These are phyloP conservation scores for Suhomyces sp. DNA, from an alignment of 805 yeast genomes.

Conservation along the genomic window DNA sequence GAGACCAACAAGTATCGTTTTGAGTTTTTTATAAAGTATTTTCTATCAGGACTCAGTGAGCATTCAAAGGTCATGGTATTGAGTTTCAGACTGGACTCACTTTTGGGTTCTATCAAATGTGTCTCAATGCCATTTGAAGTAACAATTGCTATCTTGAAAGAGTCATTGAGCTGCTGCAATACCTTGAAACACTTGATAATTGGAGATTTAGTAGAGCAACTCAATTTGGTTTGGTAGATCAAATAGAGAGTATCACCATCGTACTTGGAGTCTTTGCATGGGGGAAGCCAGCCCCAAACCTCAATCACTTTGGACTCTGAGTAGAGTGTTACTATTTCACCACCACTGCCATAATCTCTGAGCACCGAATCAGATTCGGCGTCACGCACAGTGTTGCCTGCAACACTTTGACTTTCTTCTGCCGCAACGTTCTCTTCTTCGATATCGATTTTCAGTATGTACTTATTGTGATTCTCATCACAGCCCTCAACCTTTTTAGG, in stretches of 20 bases:
- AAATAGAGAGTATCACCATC: conserved; percentile 26
- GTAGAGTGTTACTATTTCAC: conserved; percentile 31
- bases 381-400: neutral
- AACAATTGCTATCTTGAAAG: neutral
- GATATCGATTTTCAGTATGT: neutral
- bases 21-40: conserved; percentile 18
- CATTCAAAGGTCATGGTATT: neutral
- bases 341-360: conserved; percentile 28
- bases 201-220: too few relatives aligned
- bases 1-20: conserved; percentile 19
- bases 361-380: neutral
- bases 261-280: conserved; percentile 4
- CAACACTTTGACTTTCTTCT: neutral
- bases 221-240: conserved; percentile 5
- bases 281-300: conserved; percentile 33
- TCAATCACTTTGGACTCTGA: conserved; percentile 19
- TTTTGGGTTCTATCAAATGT: neutral
- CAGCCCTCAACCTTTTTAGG: neutral
- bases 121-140: neutral
- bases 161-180: neutral
- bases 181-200: neutral
- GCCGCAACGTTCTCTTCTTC: neutral
- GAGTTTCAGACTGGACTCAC: neutral
- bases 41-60: neutral
- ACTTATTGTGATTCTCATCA: neutral